Percentiles rank a stretch among this genome's conserved stretches.
Evolutionary conservation across 805 yeast genomes (phyloP).

Genomic region (Candida vartiovaarae): DNA sequence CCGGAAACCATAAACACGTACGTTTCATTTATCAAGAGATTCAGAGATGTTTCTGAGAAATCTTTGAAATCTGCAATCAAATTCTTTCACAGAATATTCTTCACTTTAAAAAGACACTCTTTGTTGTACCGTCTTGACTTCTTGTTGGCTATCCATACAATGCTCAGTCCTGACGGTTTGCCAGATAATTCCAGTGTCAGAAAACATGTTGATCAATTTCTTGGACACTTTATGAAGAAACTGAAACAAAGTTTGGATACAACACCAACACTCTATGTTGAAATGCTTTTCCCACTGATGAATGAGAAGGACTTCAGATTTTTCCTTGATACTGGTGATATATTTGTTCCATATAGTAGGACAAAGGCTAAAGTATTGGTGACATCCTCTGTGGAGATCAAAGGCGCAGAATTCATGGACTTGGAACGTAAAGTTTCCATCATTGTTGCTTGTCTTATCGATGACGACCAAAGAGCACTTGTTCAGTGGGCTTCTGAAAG

Average conservation of each 20-base stretch:
- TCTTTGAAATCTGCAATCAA: slow-evolving; percentile 59
- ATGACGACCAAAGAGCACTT: slow-evolving; percentile 34
- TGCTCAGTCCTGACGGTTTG: slow-evolving; percentile 46
- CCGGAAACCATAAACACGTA: slow-evolving; percentile 60
- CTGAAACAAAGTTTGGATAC: slow-evolving; percentile 39
- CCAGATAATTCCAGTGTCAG: slow-evolving; percentile 40
- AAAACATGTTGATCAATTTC: slow-evolving; percentile 56
- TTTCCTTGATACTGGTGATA: slow-evolving; percentile 58
- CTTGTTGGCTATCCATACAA: slow-evolving; percentile 47
- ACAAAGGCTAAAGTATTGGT: slow-evolving; percentile 10
- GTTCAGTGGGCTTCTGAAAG: slow-evolving; percentile 39
- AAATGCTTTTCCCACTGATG: slow-evolving; percentile 57
- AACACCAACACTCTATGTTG: slow-evolving; percentile 52
- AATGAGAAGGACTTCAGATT: slow-evolving; percentile 38
- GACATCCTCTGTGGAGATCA: slow-evolving; percentile 23
- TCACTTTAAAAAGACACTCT: slow-evolving; percentile 51
- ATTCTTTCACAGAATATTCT: slow-evolving; percentile 66
- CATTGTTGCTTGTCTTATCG: slow-evolving; percentile 41
- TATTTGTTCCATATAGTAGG: slow-evolving; percentile 5
- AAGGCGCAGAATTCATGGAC: slow-evolving; percentile 20
- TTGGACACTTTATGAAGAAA: slow-evolving; percentile 57
- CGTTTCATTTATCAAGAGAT: slow-evolving; percentile 52
- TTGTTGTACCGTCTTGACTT: slow-evolving; percentile 67
- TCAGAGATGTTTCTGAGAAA: slow-evolving; percentile 50
- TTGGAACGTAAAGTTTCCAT: slow-evolving; percentile 44